These are phyloP conservation scores for Talaromyces piceae DNA, from an alignment of 2,329 filamentous ascomycete genomes.

Conservation along the genomic window DNA sequence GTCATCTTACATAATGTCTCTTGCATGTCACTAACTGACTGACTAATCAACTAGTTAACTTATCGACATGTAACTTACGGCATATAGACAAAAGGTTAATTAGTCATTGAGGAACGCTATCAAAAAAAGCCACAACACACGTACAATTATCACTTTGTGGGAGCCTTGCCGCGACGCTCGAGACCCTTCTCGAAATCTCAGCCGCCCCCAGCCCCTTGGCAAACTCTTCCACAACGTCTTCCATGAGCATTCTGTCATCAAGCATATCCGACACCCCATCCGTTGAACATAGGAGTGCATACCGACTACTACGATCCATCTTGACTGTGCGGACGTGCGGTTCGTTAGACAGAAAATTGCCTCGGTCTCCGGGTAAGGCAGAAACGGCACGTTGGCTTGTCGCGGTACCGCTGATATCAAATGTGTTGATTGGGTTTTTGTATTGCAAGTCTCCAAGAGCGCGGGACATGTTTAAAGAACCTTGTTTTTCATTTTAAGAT, in stretches of 20 bases:
- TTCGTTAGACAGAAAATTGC: slow-evolving; percentile 26
- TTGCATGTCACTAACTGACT: too few species aligned
- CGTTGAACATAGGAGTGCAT: slow-evolving; percentile 23
- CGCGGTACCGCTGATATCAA: slow-evolving; percentile 11
- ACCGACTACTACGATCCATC: slow-evolving; percentile 19
- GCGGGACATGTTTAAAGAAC: slow-evolving; percentile 30
- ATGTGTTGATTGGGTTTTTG: slow-evolving; percentile 27
- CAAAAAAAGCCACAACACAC: slow-evolving; percentile 26
- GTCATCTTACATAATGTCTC: too few species aligned
- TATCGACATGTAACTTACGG: not conserved
- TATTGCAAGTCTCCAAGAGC: slow-evolving; percentile 31
- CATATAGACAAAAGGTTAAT: not conserved
- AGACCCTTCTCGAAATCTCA: slow-evolving; percentile 24
- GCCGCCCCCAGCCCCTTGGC: slow-evolving; percentile 21
- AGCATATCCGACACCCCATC: slow-evolving; percentile 25
- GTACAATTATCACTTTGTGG: slow-evolving; percentile 25
- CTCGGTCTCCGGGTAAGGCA: slow-evolving; percentile 16
- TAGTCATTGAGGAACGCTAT: slow-evolving; percentile 17
- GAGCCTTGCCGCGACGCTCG: slow-evolving; percentile 13
- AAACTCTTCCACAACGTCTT: slow-evolving; percentile 24
- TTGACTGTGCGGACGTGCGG: slow-evolving; percentile 21
- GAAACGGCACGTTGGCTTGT: slow-evolving; percentile 15
- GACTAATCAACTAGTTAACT: too few species aligned
- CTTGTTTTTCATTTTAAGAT: slow-evolving; percentile 10
- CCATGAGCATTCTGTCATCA: slow-evolving; percentile 22